A percentile compares a stretch with the other conserved stretches of the same genome.
Conservation (phyloP, 169 alveolate genomes). For the Plasmodium adleri region DNA sequence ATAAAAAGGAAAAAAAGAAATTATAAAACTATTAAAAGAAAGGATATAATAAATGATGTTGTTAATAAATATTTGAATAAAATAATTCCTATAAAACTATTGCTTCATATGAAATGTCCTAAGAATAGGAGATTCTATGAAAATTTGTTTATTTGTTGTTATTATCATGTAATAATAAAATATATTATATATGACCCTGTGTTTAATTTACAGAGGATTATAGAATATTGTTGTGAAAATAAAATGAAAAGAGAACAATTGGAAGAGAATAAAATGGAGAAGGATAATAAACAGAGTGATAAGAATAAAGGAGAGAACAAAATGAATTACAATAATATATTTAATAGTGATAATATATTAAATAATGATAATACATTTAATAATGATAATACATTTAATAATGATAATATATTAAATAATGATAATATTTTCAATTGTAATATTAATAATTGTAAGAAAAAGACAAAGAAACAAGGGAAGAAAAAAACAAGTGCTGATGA, state of each 20-base stretch:
- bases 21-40: conserved; percentile 29
- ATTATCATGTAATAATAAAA: conserved; percentile 43
- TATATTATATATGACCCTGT: conserved; percentile 29
- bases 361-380: neutral
- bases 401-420: neutral
- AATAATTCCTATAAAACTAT: conserved; percentile 20
- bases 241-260: neutral
- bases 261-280: neutral
- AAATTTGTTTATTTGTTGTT: conserved; percentile 43
- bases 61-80: conserved; percentile 45
- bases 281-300: neutral
- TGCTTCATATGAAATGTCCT: conserved; percentile 42
- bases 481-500: neutral
- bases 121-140: conserved; percentile 38
- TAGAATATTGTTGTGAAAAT: neutral
- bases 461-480: neutral
- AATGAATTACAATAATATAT: neutral
- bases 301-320: neutral
- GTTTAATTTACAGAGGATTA: conserved; percentile 11
- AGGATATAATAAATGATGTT: conserved; percentile 24
- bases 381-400: neutral
- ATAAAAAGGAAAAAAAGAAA: conserved; percentile 33
- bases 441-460: too few relatives aligned
- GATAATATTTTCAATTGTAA: too few relatives aligned
- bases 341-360: neutral